phyloP scores from a whole-genome alignment of 1,284 basidiomycete genomes.

The Flammula alnicola region DNA sequence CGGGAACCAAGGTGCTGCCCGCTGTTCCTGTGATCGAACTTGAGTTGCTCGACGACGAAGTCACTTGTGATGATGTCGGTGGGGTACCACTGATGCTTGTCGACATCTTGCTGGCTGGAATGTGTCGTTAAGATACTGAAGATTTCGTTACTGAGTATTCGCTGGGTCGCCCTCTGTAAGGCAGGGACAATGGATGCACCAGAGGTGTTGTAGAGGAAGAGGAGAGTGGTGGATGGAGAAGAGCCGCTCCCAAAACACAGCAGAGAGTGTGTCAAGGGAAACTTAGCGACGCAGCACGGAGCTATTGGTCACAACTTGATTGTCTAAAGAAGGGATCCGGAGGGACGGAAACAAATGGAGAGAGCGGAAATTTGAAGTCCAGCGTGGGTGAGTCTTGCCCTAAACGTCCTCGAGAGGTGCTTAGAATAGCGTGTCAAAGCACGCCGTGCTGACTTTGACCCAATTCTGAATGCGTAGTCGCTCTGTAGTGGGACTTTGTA shows the following conservation, averaged over 20 bases:
- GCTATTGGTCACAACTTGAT: slow-evolving; percentile 2
- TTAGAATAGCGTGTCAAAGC: not conserved
- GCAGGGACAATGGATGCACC: no score
- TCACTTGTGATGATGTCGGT: no score
- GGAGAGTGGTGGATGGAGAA: not conserved
- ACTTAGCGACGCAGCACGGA: not conserved
- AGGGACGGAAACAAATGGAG: slow-evolving; percentile 2
- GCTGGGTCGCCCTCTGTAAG: no score
- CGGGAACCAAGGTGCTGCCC: no score
- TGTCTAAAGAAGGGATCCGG: slow-evolving; percentile 2
- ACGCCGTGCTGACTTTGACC: not conserved
- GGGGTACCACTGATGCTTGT: no score
- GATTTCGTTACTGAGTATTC: no score
- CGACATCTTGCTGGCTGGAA: no score
- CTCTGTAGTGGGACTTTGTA: no score
- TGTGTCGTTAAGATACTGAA: no score
- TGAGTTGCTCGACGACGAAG: no score
- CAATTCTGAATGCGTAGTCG: slow-evolving; percentile 9
- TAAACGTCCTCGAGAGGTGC: slow-evolving; percentile 5
- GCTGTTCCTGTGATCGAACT: no score
- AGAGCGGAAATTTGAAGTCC: not conserved
- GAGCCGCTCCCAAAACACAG: not conserved
- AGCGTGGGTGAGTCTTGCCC: slow-evolving; percentile 13
- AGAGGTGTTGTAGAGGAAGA: not conserved
- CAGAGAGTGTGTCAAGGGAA: not conserved